These are phyloP conservation scores for Knoxdaviesia capensis DNA, from an alignment of 2,329 filamentous ascomycete genomes.

Conservation along the genomic window DNA sequence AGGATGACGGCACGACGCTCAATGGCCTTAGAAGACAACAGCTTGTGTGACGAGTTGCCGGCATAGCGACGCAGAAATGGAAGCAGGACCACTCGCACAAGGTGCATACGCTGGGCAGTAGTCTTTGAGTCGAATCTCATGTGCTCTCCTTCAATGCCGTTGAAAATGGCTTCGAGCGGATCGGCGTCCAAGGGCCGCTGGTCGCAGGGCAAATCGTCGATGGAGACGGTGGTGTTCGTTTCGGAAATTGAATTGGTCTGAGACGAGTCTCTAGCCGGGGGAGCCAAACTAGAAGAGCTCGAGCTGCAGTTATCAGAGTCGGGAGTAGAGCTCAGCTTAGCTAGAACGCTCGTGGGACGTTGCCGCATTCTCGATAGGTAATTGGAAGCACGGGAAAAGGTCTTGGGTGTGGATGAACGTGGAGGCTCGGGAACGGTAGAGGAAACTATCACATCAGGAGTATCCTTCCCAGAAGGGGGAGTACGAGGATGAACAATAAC, in stretches of 20 bases:
- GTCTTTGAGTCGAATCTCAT: slow-evolving; percentile 45
- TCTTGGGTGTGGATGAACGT: slow-evolving; percentile 14
- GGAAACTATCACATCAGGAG: no score
- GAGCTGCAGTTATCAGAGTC: slow-evolving; percentile 21
- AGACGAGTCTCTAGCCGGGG: slow-evolving; percentile 18
- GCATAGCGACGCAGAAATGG: slow-evolving; percentile 59
- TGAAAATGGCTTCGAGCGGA: slow-evolving; percentile 34
- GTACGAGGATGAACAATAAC: no score
- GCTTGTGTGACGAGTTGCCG: slow-evolving; percentile 41
- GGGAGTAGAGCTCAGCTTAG: slow-evolving; percentile 16
- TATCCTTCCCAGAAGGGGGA: no score
- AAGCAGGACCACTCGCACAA: slow-evolving; percentile 51
- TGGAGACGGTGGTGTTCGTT: slow-evolving; percentile 15
- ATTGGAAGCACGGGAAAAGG: slow-evolving; percentile 21
- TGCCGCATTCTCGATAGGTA: slow-evolving; percentile 30
- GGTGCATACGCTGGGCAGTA: slow-evolving; percentile 46
- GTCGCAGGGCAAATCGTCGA: slow-evolving; percentile 24
- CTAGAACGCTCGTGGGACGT: slow-evolving; percentile 21
- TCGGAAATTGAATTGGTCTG: slow-evolving; percentile 18
- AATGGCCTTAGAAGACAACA: slow-evolving; percentile 57
- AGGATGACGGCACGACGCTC: slow-evolving; percentile 62
- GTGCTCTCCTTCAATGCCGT: slow-evolving; percentile 26
- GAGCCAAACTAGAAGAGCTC: slow-evolving; percentile 24
- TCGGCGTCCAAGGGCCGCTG: slow-evolving; percentile 19
- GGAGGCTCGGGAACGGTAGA: slow-evolving; percentile 12